phyloP scores from a whole-genome alignment of 129 eudicot species.

The carrot (Daucus carota) region DH1_v3.0 NC_030387.2:6885001-6885500 shows the following conservation, averaged over 20 bases:
- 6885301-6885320: background rate
- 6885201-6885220: background rate
- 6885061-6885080: slow-evolving; percentile 44
- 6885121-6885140: background rate
- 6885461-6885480: slow-evolving; percentile 36
- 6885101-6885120: slow-evolving; percentile 19
- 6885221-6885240: background rate
- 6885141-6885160: background rate
- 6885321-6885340: background rate
- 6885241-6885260: background rate
- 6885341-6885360: background rate
- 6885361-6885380: background rate
- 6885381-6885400: background rate
- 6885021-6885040: slow-evolving; percentile 48
- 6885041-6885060: slow-evolving; percentile 64
- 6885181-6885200: background rate
- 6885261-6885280: background rate
- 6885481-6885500: slow-evolving; percentile 46
- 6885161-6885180: background rate
- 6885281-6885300: background rate
- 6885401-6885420: background rate
- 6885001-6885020: too few relatives aligned
- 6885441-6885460: slow-evolving; percentile 36
- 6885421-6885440: background rate
- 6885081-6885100: slow-evolving; percentile 39